Evolutionary conservation across 2,329 filamentous ascomycete genomes (phyloP).

Genomic region (Sporothrix curviconia): DNA sequence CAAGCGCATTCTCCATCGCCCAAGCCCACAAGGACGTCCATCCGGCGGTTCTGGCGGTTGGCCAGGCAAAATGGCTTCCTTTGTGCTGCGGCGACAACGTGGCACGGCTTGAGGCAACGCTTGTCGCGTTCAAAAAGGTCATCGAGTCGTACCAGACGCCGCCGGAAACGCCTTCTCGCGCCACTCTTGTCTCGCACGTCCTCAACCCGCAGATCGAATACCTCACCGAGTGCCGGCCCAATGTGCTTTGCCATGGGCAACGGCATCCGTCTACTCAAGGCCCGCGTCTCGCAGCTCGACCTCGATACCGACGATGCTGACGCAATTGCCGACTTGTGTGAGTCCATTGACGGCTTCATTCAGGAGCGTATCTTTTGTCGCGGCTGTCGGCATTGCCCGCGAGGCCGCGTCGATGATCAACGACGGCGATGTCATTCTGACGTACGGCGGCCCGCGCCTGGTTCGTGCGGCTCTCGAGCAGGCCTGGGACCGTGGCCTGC

Average conservation of each 20-base stretch:
- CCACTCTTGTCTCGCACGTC: conserved; percentile 83
- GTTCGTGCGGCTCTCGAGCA: conserved; percentile 75
- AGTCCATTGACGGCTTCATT: conserved; percentile 83
- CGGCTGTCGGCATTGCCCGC: conserved; percentile 76
- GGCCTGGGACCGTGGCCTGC: conserved; percentile 62
- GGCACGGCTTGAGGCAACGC: conserved; percentile 76
- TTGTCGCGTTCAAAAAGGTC: conserved; percentile 85
- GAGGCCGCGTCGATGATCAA: conserved; percentile 69
- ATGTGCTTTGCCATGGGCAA: conserved; percentile 97
- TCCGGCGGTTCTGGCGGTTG: conserved; percentile 75
- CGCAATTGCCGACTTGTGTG: conserved; percentile 71
- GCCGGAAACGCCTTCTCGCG: conserved; percentile 73
- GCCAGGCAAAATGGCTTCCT: conserved; percentile 85
- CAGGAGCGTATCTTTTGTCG: conserved; percentile 81
- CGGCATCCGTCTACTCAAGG: conserved; percentile 88
- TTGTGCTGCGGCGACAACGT: conserved; percentile 85
- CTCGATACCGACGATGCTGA: conserved; percentile 74
- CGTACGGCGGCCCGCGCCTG: conserved; percentile 78
- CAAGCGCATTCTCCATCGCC: conserved; percentile 45
- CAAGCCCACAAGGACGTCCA: conserved; percentile 72
- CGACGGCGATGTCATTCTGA: conserved; percentile 75
- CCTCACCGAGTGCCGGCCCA: conserved; percentile 83
- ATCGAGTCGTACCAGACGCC: conserved; percentile 92
- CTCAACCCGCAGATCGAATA: conserved; percentile 95
- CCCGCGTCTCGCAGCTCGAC: conserved; percentile 84